Base-by-base conservation (phyloP, 169 alveolate species). In the Plasmodium adleri region DNA sequence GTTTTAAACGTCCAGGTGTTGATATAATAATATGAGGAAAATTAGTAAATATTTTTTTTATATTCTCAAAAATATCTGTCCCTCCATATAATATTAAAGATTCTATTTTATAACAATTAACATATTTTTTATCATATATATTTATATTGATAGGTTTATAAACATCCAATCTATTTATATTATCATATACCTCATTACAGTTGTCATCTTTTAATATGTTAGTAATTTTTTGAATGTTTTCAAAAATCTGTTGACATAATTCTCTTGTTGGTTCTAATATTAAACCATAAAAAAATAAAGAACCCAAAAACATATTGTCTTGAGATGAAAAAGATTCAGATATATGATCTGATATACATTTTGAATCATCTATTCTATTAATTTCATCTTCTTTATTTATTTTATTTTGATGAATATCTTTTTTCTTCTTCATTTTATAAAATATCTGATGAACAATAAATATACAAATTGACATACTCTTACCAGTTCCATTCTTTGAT, bases 1-100 rank as follows among this genome's bases (percentile, higher is more conserved):
- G 90, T 26, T 80, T 80, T 49, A 80, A 20, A n/a, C 90, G 12
- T 15, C 90, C 90, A n/a, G 90, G 90, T 20, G 90, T 80, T 1
- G 83, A 80, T 45, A 80, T 80, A 13, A 80, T 26, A 22, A 80
- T 72, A 22, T 80, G 39, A 4, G 90, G 90, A 7, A 66, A 49
- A 4, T 2, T 52, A 20, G 15, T 1, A 80, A 80, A 80, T n/a
- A 80, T 0, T 9, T 32, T 26, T 17, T 15, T 32, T 20, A 80
- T 7, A 52, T 67, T 67, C 0, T 80, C 90, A 4, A n/a, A 20
- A 12, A 80, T 80, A 24, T 80, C 72, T 8, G 80, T 80, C 1
- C 90, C 90, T 32, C 90, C 90, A 26, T 68, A 80, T 1, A 80
- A 47, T 52, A 80, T 71, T 59, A 80, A 52, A 17, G 90, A 49